Base-by-base conservation (phyloP, 2,329 filamentous ascomycete genomes). In the Stachybotrys chartarum region DNA sequence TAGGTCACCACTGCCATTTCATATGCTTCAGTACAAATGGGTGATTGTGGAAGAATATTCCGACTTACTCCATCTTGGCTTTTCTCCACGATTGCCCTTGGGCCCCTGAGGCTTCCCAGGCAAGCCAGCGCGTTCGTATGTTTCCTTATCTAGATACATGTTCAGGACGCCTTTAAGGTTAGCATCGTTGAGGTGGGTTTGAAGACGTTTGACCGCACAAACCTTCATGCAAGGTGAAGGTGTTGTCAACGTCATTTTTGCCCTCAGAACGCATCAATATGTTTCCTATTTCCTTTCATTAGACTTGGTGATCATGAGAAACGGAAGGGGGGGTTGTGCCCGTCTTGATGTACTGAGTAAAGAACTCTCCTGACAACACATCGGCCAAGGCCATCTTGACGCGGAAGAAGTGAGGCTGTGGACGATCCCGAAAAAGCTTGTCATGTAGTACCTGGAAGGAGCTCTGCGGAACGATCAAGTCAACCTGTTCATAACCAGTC, bases 251-350 rank as follows among this genome's bases (percentile, higher is more conserved):
- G 3, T 84, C 85, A 7, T 80, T 75, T 35, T 81, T 80, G 12
- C 91, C 91, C 68, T 92, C 83, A 0, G 92, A 96, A 2, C 96
- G 79, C 87, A 97, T 90, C 61, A 90, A 70, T 51, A 95, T 75
- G 66, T 91, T 86, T 6, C 90, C 90, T 91, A 57, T 3, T 5
- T 32, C 24, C 5, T 18, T 7, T n/a, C 5, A 12, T 53, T 30
- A 51, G 18, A 2, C 4, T 35, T 14, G 47, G 8, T 24, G 24
- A 11, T 30, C 14, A 24, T 49, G 35, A 7, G 5, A 1, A 17
- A 18, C 16, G 12, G 5, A 1, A 48, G 10, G 3, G 6, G 6
- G 1, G 18, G 35, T 5, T 67, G 24, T 73, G 89, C 89, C 88
- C 57, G 79, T 80, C 70, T 96, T 96, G 61, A 97, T 86, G 66